Conservation (phyloP, 306 rosid genomes). For the Myrica gale region DNA sequence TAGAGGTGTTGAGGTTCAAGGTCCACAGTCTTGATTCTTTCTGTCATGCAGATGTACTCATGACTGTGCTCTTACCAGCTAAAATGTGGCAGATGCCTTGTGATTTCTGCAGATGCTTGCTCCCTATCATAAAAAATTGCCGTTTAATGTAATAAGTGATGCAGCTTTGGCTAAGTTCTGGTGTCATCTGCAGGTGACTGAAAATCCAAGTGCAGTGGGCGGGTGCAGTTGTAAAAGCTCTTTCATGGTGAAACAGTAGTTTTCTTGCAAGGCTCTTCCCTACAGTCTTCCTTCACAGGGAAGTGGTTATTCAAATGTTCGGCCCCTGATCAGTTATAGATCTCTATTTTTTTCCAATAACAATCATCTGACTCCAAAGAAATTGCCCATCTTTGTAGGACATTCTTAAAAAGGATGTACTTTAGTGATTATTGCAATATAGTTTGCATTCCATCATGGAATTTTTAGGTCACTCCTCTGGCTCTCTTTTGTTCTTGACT, state of each 20-base stretch:
- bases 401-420: not conserved
- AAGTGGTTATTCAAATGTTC: not conserved
- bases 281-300: not conserved
- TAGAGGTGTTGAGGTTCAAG: not conserved
- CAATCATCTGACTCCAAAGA: not conserved
- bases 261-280: constrained; percentile 10
- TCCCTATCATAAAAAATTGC: not conserved
- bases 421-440: not conserved
- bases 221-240: constrained; percentile 96
- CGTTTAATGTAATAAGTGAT: not conserved
- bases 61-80: not conserved
- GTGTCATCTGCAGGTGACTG: constrained; percentile 63
- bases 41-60: not conserved
- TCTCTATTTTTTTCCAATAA: not conserved
- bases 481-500: not conserved
- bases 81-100: not conserved
- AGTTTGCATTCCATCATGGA: not conserved
- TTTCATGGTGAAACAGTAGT: constrained; percentile 83
- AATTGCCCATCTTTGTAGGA: not conserved
- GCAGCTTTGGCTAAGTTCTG: constrained; percentile 13
- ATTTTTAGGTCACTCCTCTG: not conserved
- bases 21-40: not conserved
- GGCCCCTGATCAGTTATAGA: not conserved
- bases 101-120: not conserved
- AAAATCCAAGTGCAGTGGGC: constrained; percentile 92